A percentile compares a stretch with the other conserved stretches of the same genome.
Conservation (phyloP, 306 rosid species). For the Pterocarpus santalinus region DNA sequence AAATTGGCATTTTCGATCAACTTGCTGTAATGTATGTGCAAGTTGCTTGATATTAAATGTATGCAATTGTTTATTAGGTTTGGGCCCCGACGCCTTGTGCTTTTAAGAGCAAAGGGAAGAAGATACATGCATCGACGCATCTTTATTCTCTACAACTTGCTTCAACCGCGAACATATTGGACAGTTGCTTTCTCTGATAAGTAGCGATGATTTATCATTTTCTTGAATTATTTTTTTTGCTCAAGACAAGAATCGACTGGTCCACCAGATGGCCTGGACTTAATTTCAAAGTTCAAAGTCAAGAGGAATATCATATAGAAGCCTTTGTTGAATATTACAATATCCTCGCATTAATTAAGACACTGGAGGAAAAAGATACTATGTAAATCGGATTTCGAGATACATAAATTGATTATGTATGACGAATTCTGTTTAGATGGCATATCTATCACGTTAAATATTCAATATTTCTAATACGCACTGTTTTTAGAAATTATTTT, state of each 20-base stretch:
- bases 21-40: conserved; percentile 39
- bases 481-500: too few relatives aligned
- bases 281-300: conserved; percentile 53
- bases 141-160: conserved; percentile 32
- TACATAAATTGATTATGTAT: neutral
- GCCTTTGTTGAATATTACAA: conserved; percentile 48
- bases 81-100: neutral
- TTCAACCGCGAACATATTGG: conserved; percentile 26
- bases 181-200: conserved; percentile 6
- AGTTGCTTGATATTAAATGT: conserved; percentile 48
- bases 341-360: conserved; percentile 18
- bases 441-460: too few relatives aligned
- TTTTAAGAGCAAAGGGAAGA: conserved; percentile 15
- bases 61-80: neutral
- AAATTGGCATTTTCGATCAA: conserved; percentile 23
- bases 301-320: conserved; percentile 38
- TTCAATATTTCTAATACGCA: too few relatives aligned
- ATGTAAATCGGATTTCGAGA: neutral
- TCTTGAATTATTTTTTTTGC: neutral
- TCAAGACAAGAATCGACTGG: conserved; percentile 44
- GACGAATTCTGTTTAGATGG: neutral
- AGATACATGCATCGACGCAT: conserved; percentile 49
- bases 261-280: conserved; percentile 43
- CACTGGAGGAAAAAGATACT: neutral
- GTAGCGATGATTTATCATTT: neutral